phyloP scores from a whole-genome alignment of 78 protist species.

The Cavenderia fasciculata region DNA sequence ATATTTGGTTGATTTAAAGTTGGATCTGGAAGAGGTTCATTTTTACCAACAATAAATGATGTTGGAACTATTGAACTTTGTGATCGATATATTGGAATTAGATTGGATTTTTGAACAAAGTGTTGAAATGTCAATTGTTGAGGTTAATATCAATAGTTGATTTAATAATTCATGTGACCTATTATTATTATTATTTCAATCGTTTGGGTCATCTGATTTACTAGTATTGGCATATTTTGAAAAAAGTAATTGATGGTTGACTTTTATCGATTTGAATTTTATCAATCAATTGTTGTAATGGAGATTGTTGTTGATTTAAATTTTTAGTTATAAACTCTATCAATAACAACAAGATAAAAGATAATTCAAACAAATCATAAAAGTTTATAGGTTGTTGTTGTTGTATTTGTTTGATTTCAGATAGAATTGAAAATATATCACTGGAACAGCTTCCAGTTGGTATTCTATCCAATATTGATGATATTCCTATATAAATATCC shows the following conservation, averaged over 20 bases:
- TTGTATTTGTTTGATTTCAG: not conserved
- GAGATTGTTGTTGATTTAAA: constrained; percentile 6
- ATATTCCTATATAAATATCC: constrained; percentile 15
- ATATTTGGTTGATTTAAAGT: not conserved
- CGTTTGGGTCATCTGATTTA: no score
- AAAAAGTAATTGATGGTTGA: not conserved
- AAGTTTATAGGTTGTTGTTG: not conserved
- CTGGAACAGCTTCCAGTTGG: no score
- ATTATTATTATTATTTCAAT: no score
- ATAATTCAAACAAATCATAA: constrained; percentile 35
- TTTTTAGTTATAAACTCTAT: not conserved
- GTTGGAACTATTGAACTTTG: no score
- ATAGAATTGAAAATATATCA: no score
- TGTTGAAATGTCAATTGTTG: constrained; percentile 7
- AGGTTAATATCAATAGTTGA: constrained; percentile 9
- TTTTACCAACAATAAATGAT: no score
- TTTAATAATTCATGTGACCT: not conserved
- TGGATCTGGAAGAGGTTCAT: no score
- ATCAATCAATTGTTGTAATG: not conserved
- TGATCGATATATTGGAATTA: no score
- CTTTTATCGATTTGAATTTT: no score
- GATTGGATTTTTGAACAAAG: not conserved
- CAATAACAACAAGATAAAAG: constrained; percentile 22
- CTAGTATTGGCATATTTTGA: not conserved
- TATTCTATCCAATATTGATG: not conserved